Base-by-base conservation (phyloP, 345 rosid species). In the Theobroma cacao region DNA sequence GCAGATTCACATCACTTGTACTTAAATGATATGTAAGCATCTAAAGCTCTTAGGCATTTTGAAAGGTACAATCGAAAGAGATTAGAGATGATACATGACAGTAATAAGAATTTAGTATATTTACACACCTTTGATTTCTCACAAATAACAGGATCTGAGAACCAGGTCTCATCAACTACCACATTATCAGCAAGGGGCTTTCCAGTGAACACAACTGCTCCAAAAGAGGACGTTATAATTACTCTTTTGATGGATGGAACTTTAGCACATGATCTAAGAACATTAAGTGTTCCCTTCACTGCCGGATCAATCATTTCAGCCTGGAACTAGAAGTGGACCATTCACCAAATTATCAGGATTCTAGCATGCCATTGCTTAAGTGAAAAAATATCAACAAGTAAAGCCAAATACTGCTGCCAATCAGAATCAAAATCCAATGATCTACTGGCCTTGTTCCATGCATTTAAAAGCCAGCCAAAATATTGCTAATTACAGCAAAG, bases 241-340 rank as follows among this genome's bases (percentile, higher is more conserved):
- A 70, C 74, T 70, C 74, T 30, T 69, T 30, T 70, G 34, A 70
- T 47, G 26, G 74, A 70, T 15, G 74, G 15, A 70, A 47, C 40
- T 70, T 70, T 70, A 28, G 74, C 74, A 70, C 40, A 70, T 5
- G 74, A 70, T 47, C 41, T 7, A 48, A 70, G 74, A 28, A 48
- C 40, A 9, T 70, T 70, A 28, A 70, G 74, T 48, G 74, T 70
- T 48, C 59, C 74, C 9, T 30, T 47, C 40, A 70, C 74, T 8
- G 59, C 58, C 1, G 74, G 74, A 5, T 70, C 74, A 7, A 70
- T 31, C 26, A 48, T 0, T 70, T 70, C 59, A 30, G 58, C 40
- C 74, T 69, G 14, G 22, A 28, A 69, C 28, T 17, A 69, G 0
- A 45, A 28, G 22, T 45, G 34, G 12, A 68, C 18, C 14, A 1